Evolutionary conservation across 2,329 filamentous ascomycete genomes (phyloP).

Genomic region (Penicillium brevicompactum): DNA sequence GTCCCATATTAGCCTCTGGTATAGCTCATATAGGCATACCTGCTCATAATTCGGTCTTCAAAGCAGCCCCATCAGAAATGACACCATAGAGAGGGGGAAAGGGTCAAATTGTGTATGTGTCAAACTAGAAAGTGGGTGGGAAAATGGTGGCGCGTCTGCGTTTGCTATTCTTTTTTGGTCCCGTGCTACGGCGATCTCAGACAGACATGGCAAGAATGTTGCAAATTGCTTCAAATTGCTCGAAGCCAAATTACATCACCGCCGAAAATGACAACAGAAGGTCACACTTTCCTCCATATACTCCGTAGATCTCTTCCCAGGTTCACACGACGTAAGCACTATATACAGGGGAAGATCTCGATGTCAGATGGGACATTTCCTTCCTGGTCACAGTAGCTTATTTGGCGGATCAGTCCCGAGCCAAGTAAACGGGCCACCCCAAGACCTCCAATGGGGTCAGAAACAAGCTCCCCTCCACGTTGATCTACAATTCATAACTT

Average conservation of each 20-base stretch:
- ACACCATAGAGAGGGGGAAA: neutral
- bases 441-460: neutral
- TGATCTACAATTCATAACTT: neutral
- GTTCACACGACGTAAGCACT: conserved; percentile 2
- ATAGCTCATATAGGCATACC: neutral
- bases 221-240: neutral
- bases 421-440: neutral
- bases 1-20: neutral
- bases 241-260: too few species aligned
- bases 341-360: neutral
- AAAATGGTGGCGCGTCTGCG: neutral
- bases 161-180: conserved; percentile 2
- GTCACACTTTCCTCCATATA: too few species aligned
- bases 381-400: neutral
- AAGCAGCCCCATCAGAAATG: neutral
- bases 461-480: conserved; percentile 10
- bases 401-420: neutral
- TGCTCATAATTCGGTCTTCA: neutral
- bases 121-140: conserved; percentile 1
- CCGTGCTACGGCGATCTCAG: conserved; percentile 8
- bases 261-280: neutral
- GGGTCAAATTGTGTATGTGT: conserved; percentile 5
- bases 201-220: neutral
- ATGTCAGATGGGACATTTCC: neutral
- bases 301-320: neutral